Base-by-base conservation (phyloP, 805 yeast species). In the Blastobotrys chiropterorum region DNA sequence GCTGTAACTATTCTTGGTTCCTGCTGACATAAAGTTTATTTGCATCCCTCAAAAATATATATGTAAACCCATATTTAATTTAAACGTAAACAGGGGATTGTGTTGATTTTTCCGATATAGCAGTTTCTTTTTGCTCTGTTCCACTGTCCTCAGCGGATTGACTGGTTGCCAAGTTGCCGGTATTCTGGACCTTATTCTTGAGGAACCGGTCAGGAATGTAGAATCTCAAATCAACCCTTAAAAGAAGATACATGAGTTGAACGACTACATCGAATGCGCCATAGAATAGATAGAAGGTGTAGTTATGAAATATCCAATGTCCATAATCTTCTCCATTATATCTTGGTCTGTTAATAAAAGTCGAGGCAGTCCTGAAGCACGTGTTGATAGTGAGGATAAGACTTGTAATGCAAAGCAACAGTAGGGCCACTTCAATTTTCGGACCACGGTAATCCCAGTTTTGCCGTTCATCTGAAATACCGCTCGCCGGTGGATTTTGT, bases 201-300 rank as follows among this genome's bases (percentile, higher is more conserved):
- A 73, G 76, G 53, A 79, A 69, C 45, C 66, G 68, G 65, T 85
- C 90, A 15, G 94, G 92, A 67, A 86, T 81, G 74, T 86, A 86
- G 69, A 86, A 86, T 65, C 94, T 75, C 61, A 86, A 72, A 65
- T 86, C 94, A 48, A 83, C 80, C 65, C 95, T 77, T 15, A 82
- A 81, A 38, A 82, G 61, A 51, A 86, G 64, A 63, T 82, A 83
- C 34, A 82, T 56, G 7, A 80, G 50, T 56, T 82, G 77, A 52
- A 82, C 79, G 26, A 83, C 59, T 0, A 74, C 70, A 69, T 86
- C 94, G 46, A 83, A 70, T 2, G 76, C 78, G 34, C 92, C 90
- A 80, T 87, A 85, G 58, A 79, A 69, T 30, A 82, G 71, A 65
- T 83, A 85, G 80, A 83, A 79, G 20, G 80, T 81, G 44, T 77